Conservation (phyloP, 2,329 filamentous ascomycete genomes). For the Gyromitra esculenta region DNA sequence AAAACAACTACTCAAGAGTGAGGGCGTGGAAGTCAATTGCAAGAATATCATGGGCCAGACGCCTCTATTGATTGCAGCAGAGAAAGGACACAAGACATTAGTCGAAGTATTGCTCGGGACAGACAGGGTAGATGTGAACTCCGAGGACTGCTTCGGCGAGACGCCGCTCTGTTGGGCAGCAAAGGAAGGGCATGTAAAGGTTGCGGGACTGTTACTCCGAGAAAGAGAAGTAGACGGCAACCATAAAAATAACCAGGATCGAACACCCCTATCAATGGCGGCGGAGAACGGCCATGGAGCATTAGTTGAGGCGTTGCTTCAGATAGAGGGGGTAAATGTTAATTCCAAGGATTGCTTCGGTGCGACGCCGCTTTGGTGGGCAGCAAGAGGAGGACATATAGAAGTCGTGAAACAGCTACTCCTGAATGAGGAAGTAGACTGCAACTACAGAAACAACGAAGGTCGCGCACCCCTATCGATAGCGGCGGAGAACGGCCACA, state of each 20-base stretch:
- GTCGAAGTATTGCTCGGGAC: not conserved
- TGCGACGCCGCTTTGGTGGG: slow-evolving; percentile 23
- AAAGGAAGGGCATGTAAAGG: not conserved
- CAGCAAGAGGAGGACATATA: not conserved
- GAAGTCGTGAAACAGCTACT: slow-evolving; percentile 15
- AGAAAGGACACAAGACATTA: not conserved
- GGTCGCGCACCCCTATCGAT: slow-evolving; percentile 11
- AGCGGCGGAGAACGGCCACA: not conserved
- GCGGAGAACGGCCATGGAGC: not conserved
- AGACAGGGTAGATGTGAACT: not conserved
- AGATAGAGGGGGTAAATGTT: not conserved
- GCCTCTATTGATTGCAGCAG: not conserved
- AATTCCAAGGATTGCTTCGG: not conserved
- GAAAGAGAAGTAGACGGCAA: not conserved
- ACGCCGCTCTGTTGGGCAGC: not conserved
- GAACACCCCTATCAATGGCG: not conserved
- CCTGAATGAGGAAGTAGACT: not conserved
- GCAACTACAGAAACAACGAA: not conserved
- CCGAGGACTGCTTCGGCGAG: too few relatives aligned
- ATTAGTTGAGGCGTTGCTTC: not conserved
- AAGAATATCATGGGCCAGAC: not conserved
- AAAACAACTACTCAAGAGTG: not conserved
- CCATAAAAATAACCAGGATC: not conserved
- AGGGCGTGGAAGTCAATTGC: not conserved
- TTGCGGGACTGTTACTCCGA: not conserved